Conservation (phyloP, 2,329 filamentous ascomycete species). For the Monosporascus sp. region DNA sequence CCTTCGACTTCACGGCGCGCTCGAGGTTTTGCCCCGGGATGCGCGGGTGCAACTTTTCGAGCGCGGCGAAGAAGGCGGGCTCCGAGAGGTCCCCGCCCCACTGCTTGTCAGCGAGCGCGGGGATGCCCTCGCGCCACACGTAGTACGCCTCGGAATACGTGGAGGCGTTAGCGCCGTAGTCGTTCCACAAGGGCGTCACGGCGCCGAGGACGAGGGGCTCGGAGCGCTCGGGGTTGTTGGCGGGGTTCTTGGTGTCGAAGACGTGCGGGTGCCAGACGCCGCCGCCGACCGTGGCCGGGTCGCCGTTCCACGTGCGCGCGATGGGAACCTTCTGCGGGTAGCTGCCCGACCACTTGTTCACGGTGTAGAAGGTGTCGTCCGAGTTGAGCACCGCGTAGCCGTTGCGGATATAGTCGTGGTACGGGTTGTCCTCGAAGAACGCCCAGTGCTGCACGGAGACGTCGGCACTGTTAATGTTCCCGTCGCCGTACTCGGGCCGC, state of each 20-base stretch:
- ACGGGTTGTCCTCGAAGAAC: slow-evolving; percentile 46
- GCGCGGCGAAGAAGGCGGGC: slow-evolving; percentile 30
- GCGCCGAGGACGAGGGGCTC: slow-evolving; percentile 40
- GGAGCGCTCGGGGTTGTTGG: slow-evolving; percentile 37
- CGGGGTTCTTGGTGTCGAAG: slow-evolving; percentile 42
- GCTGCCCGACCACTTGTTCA: slow-evolving; percentile 40
- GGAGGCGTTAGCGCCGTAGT: slow-evolving; percentile 46
- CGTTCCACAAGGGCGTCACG: slow-evolving; percentile 48
- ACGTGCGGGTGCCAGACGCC: slow-evolving; percentile 43
- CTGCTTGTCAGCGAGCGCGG: slow-evolving; percentile 46
- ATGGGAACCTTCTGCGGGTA: slow-evolving; percentile 43
- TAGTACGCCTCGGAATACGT: slow-evolving; percentile 48
- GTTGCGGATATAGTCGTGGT: slow-evolving; percentile 34
- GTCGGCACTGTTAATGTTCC: slow-evolving; percentile 33
- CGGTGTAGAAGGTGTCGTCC: slow-evolving; percentile 46
- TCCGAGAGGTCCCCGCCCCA: slow-evolving; percentile 44
- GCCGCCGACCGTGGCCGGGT: slow-evolving; percentile 31
- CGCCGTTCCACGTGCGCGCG: slow-evolving; percentile 39
- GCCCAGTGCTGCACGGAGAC: slow-evolving; percentile 53
- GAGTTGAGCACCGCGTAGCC: slow-evolving; percentile 48
- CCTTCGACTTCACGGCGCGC: slow-evolving; percentile 29
- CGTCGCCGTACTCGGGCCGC: slow-evolving; percentile 26
- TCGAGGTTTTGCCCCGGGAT: slow-evolving; percentile 47
- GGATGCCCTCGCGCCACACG: slow-evolving; percentile 43
- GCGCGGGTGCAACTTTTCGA: slow-evolving; percentile 31